Evolutionary conservation across 2,329 filamentous ascomycete species (phyloP).

Genomic region (Ceratocystiopsis brevicomis): DNA sequence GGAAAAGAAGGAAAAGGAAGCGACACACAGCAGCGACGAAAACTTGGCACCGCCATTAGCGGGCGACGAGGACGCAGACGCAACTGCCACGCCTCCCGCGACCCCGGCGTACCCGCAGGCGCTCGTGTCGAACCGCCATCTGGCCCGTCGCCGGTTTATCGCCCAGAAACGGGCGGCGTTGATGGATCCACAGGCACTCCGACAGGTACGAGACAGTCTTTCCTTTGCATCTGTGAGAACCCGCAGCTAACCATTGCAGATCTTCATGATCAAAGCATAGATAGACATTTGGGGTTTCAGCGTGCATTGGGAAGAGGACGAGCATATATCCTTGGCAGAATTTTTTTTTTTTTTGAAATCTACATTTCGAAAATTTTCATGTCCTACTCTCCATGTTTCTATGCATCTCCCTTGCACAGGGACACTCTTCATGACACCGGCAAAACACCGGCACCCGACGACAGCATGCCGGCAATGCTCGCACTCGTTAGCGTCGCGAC

Average conservation of each 20-base stretch:
- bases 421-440: no score
- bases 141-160: conserved; percentile 65
- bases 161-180: conserved; percentile 73
- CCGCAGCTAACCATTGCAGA: conserved; percentile 4
- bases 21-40: background rate
- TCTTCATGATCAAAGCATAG: conserved; percentile 11
- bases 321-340: no score
- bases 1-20: conserved; percentile 11
- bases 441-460: no score
- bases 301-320: no score
- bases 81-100: conserved; percentile 15
- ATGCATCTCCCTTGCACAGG: no score
- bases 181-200: conserved; percentile 63
- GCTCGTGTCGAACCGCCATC: conserved; percentile 40
- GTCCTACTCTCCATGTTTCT: no score
- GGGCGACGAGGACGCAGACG: no score
- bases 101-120: conserved; percentile 14
- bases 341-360: background rate
- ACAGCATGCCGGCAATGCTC: conserved; percentile 54
- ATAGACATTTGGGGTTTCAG: background rate
- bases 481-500: conserved; percentile 65
- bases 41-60: background rate
- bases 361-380: no score
- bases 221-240: background rate
- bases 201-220: conserved; percentile 47